These are phyloP conservation scores for Diaporthe capsici DNA, from an alignment of 2,329 filamentous ascomycete genomes.

Conservation along the genomic window DNA sequence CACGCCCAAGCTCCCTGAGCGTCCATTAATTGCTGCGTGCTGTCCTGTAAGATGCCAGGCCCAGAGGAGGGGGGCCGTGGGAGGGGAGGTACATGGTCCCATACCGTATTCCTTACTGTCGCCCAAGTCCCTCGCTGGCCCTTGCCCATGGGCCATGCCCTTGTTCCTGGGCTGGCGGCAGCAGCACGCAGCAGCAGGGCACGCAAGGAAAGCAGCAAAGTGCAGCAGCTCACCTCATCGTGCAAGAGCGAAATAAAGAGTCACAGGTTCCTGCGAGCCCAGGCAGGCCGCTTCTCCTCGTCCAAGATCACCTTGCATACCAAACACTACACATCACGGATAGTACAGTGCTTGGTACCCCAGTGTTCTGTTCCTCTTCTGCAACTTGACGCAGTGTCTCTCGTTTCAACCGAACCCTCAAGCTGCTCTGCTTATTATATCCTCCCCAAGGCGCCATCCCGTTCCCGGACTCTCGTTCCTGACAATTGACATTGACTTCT, in stretches of 20 bases:
- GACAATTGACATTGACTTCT: slow-evolving; percentile 14
- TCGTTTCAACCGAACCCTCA: slow-evolving; percentile 32
- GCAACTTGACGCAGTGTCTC: slow-evolving; percentile 33
- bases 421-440: slow-evolving; percentile 24
- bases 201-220: background rate
- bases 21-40: slow-evolving; percentile 6
- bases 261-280: slow-evolving; percentile 25
- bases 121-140: slow-evolving; percentile 10
- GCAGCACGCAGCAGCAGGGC: background rate
- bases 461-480: slow-evolving; percentile 31
- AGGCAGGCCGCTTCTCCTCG: background rate
- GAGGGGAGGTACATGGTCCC: slow-evolving; percentile 15
- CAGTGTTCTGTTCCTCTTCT: slow-evolving; percentile 15
- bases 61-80: background rate
- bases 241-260: slow-evolving; percentile 32
- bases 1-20: slow-evolving; percentile 25
- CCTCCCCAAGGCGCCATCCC: slow-evolving; percentile 28
- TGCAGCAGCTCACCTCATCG: slow-evolving; percentile 27
- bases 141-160: slow-evolving; percentile 13
- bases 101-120: slow-evolving; percentile 28
- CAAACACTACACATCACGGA: background rate
- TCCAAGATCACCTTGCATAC: slow-evolving; percentile 10
- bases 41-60: slow-evolving; percentile 18
- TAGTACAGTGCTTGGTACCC: background rate
- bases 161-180: background rate